These are phyloP conservation scores for Candida sakaeoensis DNA, from an alignment of 805 yeast genomes.

Conservation along the genomic window DNA sequence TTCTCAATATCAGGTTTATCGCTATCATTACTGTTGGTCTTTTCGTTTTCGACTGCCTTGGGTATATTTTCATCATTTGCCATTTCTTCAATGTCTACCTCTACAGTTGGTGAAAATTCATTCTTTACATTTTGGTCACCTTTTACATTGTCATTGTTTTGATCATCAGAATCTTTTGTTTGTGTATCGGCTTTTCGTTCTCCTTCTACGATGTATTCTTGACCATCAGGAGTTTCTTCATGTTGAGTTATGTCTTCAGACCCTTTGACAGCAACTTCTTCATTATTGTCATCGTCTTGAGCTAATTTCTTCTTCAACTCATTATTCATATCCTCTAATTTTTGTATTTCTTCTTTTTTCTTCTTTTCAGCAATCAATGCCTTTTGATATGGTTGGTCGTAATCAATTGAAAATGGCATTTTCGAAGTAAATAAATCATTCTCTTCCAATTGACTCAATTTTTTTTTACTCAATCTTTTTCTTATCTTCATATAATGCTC, in stretches of 20 bases:
- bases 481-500: conserved; percentile 29
- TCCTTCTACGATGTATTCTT: neutral
- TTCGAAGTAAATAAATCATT: conserved; percentile 20
- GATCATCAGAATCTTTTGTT: too few species aligned
- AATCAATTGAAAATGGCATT: conserved; percentile 32
- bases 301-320: conserved; percentile 1
- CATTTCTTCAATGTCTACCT: too few species aligned
- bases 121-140: too few species aligned
- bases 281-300: conserved; percentile 3
- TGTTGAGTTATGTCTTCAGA: neutral
- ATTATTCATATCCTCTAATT: conserved; percentile 1
- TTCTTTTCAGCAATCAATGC: conserved; percentile 19
- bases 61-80: too few species aligned
- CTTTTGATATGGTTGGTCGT: conserved; percentile 23
- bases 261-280: neutral
- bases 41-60: too few species aligned
- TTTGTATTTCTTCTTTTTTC: conserved; percentile 11
- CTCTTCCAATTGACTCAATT: conserved; percentile 29
- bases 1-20: too few species aligned
- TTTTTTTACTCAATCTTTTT: conserved; percentile 44
- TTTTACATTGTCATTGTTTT: too few species aligned
- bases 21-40: neutral
- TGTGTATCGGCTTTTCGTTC: neutral
- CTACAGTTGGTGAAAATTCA: too few species aligned
- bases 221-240: neutral